Conservation (phyloP, 768 basidiomycete species). For the Kwoniella sp. region DNA sequence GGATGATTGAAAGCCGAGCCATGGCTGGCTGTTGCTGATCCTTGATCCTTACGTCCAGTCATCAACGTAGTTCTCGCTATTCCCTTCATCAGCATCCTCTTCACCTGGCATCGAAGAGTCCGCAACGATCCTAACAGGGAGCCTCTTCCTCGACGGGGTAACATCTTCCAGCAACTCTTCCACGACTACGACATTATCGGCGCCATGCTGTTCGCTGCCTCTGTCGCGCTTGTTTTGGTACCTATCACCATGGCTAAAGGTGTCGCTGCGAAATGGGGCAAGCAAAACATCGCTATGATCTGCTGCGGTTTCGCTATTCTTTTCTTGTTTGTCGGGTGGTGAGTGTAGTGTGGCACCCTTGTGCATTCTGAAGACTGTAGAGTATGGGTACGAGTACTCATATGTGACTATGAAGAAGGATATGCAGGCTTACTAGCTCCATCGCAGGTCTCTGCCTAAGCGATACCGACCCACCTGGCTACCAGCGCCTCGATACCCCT, state of each 20-base stretch:
- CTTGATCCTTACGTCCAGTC: too few species aligned
- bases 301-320: slow-evolving; percentile 15
- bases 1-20: too few species aligned
- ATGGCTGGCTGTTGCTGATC: too few species aligned
- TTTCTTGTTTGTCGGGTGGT: slow-evolving; percentile 13
- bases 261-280: slow-evolving; percentile 12
- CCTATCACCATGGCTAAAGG: slow-evolving; percentile 16
- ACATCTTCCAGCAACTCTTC: slow-evolving; percentile 12
- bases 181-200: slow-evolving; percentile 20
- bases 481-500: slow-evolving; percentile 2
- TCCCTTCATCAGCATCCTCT: slow-evolving; percentile 12
- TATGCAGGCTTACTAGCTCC: too few species aligned
- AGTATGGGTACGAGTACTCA: too few species aligned
- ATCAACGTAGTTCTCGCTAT: slow-evolving; percentile 18
- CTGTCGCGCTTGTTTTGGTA: slow-evolving; percentile 13
- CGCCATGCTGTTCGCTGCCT: slow-evolving; percentile 7
- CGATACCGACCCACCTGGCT: slow-evolving; percentile 13
- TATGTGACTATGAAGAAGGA: too few species aligned
- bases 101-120: slow-evolving; percentile 11
- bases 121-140: background rate
- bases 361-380: too few species aligned
- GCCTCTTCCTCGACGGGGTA: slow-evolving; percentile 4
- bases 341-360: background rate
- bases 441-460: slow-evolving; percentile 8
- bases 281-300: slow-evolving; percentile 18